Evolutionary conservation across 2,329 filamentous ascomycete genomes (phyloP).

Genomic region (Fusarium guadeloupense): DNA sequence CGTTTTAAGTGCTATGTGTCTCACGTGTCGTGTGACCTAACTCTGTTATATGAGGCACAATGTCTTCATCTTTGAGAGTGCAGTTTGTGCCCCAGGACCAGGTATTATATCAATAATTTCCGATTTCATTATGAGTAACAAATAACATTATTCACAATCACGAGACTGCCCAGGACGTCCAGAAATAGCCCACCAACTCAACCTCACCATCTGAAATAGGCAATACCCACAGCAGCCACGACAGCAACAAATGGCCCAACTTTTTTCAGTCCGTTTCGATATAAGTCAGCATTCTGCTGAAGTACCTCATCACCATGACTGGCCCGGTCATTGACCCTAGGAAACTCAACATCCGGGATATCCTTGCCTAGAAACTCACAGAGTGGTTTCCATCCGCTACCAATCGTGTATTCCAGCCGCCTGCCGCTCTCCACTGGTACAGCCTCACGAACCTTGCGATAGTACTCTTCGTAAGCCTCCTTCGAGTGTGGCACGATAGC

Average conservation of each 20-base stretch:
- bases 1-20: too few species aligned
- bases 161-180: too few species aligned
- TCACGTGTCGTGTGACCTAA: too few species aligned
- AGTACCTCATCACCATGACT: background rate
- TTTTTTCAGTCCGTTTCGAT: background rate
- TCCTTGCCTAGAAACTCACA: constrained; percentile 19
- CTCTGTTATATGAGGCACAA: too few species aligned
- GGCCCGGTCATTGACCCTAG: constrained; percentile 6
- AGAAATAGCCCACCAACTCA: background rate
- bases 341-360: constrained; percentile 6
- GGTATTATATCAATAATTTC: too few species aligned
- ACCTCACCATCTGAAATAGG: background rate
- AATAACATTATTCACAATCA: too few species aligned
- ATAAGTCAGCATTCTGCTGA: background rate
- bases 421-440: background rate
- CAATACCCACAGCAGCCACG: background rate
- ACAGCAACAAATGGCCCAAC: background rate
- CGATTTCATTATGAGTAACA: too few species aligned
- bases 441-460: background rate
- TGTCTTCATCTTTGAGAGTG: too few species aligned
- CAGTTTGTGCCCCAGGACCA: too few species aligned
- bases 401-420: constrained; percentile 6
- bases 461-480: background rate
- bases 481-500: background rate
- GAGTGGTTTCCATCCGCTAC: constrained; percentile 8